Base-by-base conservation (phyloP, 495 filamentous ascomycete genomes). In the Lasiosphaeriaceae sp. region DNA sequence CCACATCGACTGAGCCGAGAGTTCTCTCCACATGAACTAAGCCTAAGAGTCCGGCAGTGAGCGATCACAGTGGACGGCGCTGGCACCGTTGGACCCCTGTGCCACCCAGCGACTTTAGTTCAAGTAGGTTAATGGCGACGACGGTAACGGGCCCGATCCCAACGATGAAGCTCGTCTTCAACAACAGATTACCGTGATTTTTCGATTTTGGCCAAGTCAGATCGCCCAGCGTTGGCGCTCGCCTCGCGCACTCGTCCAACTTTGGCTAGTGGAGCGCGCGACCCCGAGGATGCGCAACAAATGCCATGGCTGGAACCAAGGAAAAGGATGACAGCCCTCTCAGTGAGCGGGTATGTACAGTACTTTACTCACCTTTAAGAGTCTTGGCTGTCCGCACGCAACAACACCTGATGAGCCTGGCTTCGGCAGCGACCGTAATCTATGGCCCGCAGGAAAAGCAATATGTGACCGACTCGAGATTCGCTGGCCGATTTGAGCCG, bases 401-500 rank as follows among this genome's bases (percentile, higher is more conserved):
- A 21, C n/a, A 46, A 31, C 22, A 21, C 26, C 52, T 35, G 35
- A 34, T n/a, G 37, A 39, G 47, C 34, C 39, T 55, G 48, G 37
- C 31, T 37, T 37, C 59, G 46, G 47, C 54, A 61, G 26, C 48
- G 23, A 34, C 26, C 16, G 1, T 54, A 61, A 61, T 61, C 50
- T 61, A 61, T 60, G 47, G 52, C 41, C 58, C 58, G 34, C 58
- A 56, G 49, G 29, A 58, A n/a, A n/a, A 22, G 34, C 44, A 63
- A 63, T 63, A 56, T 63, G 44, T 54, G 21, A 46, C 48, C 26
- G 49, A 8, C 34, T 23, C 24, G 48, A 54, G 52, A 63, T 63
- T 63, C 60, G 60, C 29, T 24, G 34, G 53, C 53, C 52, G 56
- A 50, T 49, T 63, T 59, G 26, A 59, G 60, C 56, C 56, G 59